Base-by-base conservation (phyloP, 352 stramenopile genomes). In the Pythium vanterpoolii region DNA sequence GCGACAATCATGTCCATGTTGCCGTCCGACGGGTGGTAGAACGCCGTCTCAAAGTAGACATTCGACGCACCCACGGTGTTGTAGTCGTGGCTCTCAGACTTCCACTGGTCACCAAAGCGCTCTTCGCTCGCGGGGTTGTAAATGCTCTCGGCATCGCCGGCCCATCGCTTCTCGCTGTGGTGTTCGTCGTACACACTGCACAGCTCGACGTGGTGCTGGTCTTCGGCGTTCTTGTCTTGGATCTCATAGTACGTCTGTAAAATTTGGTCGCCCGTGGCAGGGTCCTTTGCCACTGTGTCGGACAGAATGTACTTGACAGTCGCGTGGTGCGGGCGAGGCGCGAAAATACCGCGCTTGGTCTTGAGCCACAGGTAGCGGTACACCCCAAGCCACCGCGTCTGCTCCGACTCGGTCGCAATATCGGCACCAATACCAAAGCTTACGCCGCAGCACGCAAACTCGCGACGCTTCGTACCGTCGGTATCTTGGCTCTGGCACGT, bases 401-500 rank as follows among this genome's bases (percentile, higher is more conserved):
- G 69, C 60, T 93, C 83, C 34, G 83, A 93, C 60, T 93, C 83
- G 26, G 71, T 74, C 0, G 83, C 83, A 28, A 93, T 87, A 55
- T 93, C 83, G 0, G 78, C 83, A 0, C 80, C 74, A 16, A 90
- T 70, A 4, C 83, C 83, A 80, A 79, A 93, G 27, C 83, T 81
- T 0, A 90, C 58, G n/a, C 83, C 83, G 30, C 83, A 93, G 68
- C 88, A 93, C 62, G 80, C 90, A 68, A 86, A 93, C 45, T 90
- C 78, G 36, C 8, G 74, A 59, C 13, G 77, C 73, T 9, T 38
- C 16, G 33, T 38, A 14, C 77, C 79, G 43, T 86, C 77, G 0
- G 68, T 57, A 46, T 73, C 71, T 38, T 74, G 73, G 13, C 68
- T 73, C 31, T 86, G 69, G 54, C 75, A 83, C 19, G 82, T 90